Percentiles rank a stretch among this genome's conserved stretches.
Conservation (phyloP, 2,329 filamentous ascomycete species). For the Capronia epimyces region DNA sequence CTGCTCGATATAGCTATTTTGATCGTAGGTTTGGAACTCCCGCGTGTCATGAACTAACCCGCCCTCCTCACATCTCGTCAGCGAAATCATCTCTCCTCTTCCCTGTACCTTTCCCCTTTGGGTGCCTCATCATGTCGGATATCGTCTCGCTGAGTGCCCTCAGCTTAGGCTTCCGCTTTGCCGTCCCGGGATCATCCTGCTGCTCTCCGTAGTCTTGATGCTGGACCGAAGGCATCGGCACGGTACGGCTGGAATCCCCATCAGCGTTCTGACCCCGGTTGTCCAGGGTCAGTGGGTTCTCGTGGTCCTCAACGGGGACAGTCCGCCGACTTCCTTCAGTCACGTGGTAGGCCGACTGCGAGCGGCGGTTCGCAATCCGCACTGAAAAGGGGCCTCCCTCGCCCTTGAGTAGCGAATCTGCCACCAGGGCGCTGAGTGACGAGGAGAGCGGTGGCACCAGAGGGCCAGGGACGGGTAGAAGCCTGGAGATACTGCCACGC, state of each 20-base stretch:
- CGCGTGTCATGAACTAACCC: neutral
- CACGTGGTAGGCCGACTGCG: slow-evolving; percentile 17
- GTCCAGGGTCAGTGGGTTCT: slow-evolving; percentile 6
- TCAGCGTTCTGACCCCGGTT: slow-evolving; percentile 8
- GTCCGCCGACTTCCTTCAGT: slow-evolving; percentile 13
- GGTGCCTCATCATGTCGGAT: slow-evolving; percentile 15
- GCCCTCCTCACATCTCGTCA: neutral
- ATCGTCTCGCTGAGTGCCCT: slow-evolving; percentile 20
- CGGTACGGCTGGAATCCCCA: slow-evolving; percentile 6
- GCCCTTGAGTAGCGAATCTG: slow-evolving; percentile 58
- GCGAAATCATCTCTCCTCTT: slow-evolving; percentile 11
- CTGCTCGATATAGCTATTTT: neutral
- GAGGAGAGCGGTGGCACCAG: slow-evolving; percentile 57
- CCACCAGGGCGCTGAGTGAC: slow-evolving; percentile 58
- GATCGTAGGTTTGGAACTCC: neutral
- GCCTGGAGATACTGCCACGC: slow-evolving; percentile 40
- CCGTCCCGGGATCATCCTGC: neutral
- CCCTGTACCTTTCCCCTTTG: slow-evolving; percentile 1
- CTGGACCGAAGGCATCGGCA: neutral
- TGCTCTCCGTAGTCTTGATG: slow-evolving; percentile 1
- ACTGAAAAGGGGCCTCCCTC: slow-evolving; percentile 35
- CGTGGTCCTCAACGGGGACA: slow-evolving; percentile 9
- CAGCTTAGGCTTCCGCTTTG: slow-evolving; percentile 11
- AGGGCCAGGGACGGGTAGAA: slow-evolving; percentile 52
- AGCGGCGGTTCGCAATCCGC: slow-evolving; percentile 17